Conservation (phyloP, 1,284 basidiomycete species). For the Cryptococcus sp. region DNA sequence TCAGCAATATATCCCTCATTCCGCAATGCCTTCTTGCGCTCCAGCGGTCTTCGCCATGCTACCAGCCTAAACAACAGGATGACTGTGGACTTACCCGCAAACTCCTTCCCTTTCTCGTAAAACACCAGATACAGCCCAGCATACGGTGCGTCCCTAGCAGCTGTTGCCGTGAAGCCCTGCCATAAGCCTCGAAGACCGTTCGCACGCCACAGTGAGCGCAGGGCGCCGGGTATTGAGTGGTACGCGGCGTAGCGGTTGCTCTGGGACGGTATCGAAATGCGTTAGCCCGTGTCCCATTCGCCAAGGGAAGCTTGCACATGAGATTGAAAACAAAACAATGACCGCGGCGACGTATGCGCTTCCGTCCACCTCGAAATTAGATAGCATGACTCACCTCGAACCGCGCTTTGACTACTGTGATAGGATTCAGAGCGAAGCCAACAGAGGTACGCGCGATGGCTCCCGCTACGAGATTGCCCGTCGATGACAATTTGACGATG, state of each 20-base stretch:
- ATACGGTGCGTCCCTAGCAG: conserved; percentile 91
- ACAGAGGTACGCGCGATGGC: conserved; percentile 81
- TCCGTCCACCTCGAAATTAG: no score
- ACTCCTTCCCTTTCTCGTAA: conserved; percentile 81
- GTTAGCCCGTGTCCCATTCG: no score
- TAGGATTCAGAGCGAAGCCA: conserved; percentile 86
- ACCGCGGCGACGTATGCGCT: no score
- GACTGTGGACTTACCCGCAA: conserved; percentile 59
- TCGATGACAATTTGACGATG: conserved; percentile 72
- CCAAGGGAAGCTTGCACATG: background rate
- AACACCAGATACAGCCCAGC: conserved; percentile 90
- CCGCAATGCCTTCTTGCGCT: conserved; percentile 34
- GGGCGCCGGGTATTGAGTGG: conserved; percentile 63
- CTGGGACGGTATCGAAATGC: conserved; percentile 36
- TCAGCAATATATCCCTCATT: conserved; percentile 53
- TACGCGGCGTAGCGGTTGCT: conserved; percentile 75
- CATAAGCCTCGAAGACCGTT: conserved; percentile 79
- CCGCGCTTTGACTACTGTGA: conserved; percentile 91
- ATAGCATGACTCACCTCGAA: conserved; percentile 69
- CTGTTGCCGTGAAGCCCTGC: conserved; percentile 85
- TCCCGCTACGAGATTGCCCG: conserved; percentile 87
- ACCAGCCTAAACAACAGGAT: background rate
- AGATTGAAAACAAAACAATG: background rate
- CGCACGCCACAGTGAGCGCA: conserved; percentile 64
- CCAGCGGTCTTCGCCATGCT: conserved; percentile 1